phyloP scores from a whole-genome alignment of 257 asterid genomes.

The Nemophila menziesii region DNA sequence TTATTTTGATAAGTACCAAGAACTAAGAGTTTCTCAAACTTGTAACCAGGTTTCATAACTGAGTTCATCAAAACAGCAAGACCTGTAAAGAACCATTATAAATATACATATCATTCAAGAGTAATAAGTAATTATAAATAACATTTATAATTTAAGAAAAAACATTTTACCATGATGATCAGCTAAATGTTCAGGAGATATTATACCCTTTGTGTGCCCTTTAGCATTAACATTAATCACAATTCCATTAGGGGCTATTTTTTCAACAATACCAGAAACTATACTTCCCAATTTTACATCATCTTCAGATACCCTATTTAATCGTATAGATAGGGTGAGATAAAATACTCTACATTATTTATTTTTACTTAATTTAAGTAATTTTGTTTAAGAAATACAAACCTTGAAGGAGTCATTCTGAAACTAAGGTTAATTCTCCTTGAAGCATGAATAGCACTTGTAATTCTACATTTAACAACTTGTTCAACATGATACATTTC shows the following conservation, averaged over 20 bases:
- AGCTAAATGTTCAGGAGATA: constrained; percentile 71
- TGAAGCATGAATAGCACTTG: constrained; percentile 50
- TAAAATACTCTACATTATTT: not conserved
- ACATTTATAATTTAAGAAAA: constrained; percentile 1
- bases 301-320: constrained; percentile 34
- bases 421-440: constrained; percentile 76
- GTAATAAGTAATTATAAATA: constrained; percentile 4
- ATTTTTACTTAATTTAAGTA: no score
- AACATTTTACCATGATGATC: constrained; percentile 62
- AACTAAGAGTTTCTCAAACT: constrained; percentile 76
- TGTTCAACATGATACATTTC: constrained; percentile 89
- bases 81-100: constrained; percentile 29
- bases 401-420: constrained; percentile 63
- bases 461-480: constrained; percentile 92
- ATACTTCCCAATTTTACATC: constrained; percentile 55
- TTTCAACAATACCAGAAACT: constrained; percentile 80
- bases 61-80: constrained; percentile 54
- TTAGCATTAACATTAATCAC: constrained; percentile 40
- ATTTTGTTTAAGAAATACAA: constrained; percentile 11
- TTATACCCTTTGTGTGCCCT: constrained; percentile 56
- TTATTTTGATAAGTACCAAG: constrained; percentile 44
- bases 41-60: constrained; percentile 65
- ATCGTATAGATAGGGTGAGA: constrained; percentile 2
- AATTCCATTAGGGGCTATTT: constrained; percentile 42
- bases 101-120: not conserved